phyloP scores from a whole-genome alignment of 768 basidiomycete genomes.

The Termitomyces heimii region DNA sequence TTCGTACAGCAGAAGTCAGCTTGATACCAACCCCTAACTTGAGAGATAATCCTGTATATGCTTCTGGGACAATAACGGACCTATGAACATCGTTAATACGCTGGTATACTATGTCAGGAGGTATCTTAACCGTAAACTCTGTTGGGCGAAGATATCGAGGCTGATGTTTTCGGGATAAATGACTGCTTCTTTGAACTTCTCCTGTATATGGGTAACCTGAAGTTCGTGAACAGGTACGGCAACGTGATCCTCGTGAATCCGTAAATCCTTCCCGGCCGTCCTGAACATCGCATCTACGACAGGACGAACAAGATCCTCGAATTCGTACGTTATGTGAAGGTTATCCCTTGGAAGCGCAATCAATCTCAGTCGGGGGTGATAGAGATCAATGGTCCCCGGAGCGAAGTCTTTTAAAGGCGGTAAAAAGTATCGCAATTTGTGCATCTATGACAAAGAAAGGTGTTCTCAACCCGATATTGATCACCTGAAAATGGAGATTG shows the following conservation, averaged over 20 bases:
- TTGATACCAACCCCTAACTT: constrained; percentile 53
- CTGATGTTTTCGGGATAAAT: constrained; percentile 36
- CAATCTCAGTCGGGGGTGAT: constrained; percentile 42
- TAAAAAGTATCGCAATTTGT: constrained; percentile 48
- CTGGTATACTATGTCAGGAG: background rate
- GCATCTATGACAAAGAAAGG: constrained; percentile 35
- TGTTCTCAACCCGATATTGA: background rate
- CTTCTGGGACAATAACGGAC: constrained; percentile 47
- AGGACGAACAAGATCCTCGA: constrained; percentile 35
- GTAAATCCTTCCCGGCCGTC: constrained; percentile 28
- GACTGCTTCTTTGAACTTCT: constrained; percentile 42
- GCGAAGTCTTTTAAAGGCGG: constrained; percentile 39
- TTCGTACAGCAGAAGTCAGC: constrained; percentile 50
- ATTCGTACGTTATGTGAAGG: constrained; percentile 45
- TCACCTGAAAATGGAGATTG: background rate
- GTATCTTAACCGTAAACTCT: constrained; percentile 42
- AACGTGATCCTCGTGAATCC: constrained; percentile 28
- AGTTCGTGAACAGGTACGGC: constrained; percentile 51
- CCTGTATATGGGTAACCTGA: constrained; percentile 41
- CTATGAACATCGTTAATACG: constrained; percentile 20
- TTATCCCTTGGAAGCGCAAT: constrained; percentile 36
- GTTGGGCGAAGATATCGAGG: constrained; percentile 43
- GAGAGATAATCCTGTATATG: constrained; percentile 38
- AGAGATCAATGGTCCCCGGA: constrained; percentile 45
- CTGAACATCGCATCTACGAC: constrained; percentile 33